Evolutionary conservation across 495 filamentous ascomycete species (phyloP).

Genomic region (Parathielavia appendiculata): DNA sequence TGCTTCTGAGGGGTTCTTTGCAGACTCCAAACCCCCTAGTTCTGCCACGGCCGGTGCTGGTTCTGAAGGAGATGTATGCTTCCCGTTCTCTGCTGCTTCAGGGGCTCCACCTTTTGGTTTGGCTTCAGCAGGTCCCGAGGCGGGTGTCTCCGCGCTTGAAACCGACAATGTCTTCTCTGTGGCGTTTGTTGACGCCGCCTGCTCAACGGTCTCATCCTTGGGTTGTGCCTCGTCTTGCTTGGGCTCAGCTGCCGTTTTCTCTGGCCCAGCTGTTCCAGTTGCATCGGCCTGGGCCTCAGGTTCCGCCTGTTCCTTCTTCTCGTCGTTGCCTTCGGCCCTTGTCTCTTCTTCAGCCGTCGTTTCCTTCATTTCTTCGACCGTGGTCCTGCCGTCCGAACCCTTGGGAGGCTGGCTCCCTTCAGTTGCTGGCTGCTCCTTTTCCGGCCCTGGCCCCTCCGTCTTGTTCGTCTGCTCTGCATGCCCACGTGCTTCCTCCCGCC

Average conservation of each 20-base stretch:
- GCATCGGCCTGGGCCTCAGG: background rate
- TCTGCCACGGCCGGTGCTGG: background rate
- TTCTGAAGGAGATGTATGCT: background rate
- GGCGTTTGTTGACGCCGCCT: slow-evolving; percentile 11
- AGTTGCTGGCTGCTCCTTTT: background rate
- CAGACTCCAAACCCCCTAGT: background rate
- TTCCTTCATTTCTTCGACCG: background rate
- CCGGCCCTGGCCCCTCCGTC: background rate
- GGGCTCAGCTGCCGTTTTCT: background rate
- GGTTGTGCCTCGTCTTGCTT: background rate
- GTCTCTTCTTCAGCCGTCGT: background rate
- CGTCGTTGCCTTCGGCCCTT: background rate
- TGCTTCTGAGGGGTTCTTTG: background rate
- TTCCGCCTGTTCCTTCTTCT: background rate
- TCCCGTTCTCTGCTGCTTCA: background rate
- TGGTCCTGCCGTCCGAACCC: too few relatives aligned
- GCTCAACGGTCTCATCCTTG: slow-evolving; percentile 8
- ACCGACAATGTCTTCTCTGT: slow-evolving; percentile 21
- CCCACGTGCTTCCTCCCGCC: background rate
- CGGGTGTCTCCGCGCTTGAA: slow-evolving; percentile 6
- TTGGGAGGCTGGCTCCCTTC: too few relatives aligned
- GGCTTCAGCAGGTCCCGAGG: background rate
- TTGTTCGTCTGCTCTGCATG: background rate
- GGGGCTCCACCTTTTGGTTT: background rate
- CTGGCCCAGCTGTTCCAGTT: background rate